phyloP scores from a whole-genome alignment of 108 stramenopile genomes.

The Nitzschia putrida region DNA sequence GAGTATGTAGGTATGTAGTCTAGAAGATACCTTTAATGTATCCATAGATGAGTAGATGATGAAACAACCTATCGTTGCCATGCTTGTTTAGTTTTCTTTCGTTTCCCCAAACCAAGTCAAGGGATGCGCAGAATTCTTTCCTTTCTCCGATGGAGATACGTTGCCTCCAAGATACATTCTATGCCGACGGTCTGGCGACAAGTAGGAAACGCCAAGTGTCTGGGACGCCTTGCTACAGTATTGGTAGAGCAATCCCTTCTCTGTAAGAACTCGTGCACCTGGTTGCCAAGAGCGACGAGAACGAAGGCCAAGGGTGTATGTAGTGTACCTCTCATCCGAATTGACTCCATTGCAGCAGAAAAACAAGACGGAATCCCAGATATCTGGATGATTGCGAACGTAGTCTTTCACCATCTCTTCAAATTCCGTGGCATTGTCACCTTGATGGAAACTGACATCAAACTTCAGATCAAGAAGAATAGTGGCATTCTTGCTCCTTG shows the following conservation, averaged over 20 bases:
- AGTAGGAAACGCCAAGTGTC: constrained; percentile 51
- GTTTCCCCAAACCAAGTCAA: too few relatives aligned
- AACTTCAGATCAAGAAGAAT: constrained; percentile 46
- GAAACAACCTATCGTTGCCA: too few relatives aligned
- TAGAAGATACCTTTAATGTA: too few relatives aligned
- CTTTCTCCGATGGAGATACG: too few relatives aligned
- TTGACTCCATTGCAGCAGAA: constrained; percentile 59
- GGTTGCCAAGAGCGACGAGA: constrained; percentile 74
- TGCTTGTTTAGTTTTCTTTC: too few relatives aligned
- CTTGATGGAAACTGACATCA: constrained; percentile 46
- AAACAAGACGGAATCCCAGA: constrained; percentile 56
- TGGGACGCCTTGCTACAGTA: constrained; percentile 48
- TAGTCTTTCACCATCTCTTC: constrained; percentile 56
- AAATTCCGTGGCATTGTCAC: constrained; percentile 55
- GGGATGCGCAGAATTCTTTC: too few relatives aligned
- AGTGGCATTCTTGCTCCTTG: constrained; percentile 61
- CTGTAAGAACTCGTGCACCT: constrained; percentile 42
- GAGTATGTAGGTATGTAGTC: too few relatives aligned
- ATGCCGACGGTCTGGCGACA: too few relatives aligned
- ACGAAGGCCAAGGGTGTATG: constrained; percentile 49
- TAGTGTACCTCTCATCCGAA: constrained; percentile 40
- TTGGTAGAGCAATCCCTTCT: constrained; percentile 50
- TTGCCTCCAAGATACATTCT: too few relatives aligned
- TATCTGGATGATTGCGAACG: constrained; percentile 58
- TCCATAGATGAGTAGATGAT: too few relatives aligned